A percentile compares a stretch with the other conserved stretches of the same genome.
These are phyloP conservation scores for Mesostigma viride DNA, from an alignment of 139 green algal species.

Conservation along the genomic window DNA sequence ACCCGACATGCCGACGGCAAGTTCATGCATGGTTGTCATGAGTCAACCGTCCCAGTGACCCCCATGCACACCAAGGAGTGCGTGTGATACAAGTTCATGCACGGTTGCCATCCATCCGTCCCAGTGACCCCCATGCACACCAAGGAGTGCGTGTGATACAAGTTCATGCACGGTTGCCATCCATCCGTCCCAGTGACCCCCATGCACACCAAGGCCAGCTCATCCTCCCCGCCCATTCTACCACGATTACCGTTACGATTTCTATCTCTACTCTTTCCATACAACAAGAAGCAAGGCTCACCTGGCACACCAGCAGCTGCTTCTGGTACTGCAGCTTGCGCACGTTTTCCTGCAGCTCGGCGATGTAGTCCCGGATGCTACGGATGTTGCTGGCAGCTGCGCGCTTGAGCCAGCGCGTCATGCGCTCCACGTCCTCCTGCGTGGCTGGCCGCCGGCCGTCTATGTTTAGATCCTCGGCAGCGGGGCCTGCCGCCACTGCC, in stretches of 20 bases:
- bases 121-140: neutral
- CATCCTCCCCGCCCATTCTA: neutral
- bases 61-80: neutral
- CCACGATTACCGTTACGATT: neutral
- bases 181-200: neutral
- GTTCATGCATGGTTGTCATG: neutral
- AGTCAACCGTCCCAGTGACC: neutral
- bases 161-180: neutral
- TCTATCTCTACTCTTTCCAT: neutral
- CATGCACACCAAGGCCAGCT: neutral
- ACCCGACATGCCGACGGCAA: neutral
- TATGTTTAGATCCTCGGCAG: too few relatives aligned
- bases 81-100: neutral
- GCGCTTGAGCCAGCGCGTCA: slow-evolving; percentile 27
- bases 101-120: neutral
- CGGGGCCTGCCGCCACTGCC: too few relatives aligned
- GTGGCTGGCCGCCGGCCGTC: too few relatives aligned
- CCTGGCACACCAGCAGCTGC: slow-evolving; percentile 28
- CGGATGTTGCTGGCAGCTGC: slow-evolving; percentile 26
- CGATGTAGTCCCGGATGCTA: slow-evolving; percentile 28
- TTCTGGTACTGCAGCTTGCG: slow-evolving; percentile 35
- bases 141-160: neutral
- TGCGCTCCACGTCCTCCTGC: slow-evolving; percentile 8
- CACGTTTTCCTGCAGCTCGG: slow-evolving; percentile 26
- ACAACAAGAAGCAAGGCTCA: slow-evolving; percentile 3